These are phyloP conservation scores for Rhodomyrtus tomentosa DNA, from an alignment of 345 rosid genomes.

Conservation along the genomic window DNA sequence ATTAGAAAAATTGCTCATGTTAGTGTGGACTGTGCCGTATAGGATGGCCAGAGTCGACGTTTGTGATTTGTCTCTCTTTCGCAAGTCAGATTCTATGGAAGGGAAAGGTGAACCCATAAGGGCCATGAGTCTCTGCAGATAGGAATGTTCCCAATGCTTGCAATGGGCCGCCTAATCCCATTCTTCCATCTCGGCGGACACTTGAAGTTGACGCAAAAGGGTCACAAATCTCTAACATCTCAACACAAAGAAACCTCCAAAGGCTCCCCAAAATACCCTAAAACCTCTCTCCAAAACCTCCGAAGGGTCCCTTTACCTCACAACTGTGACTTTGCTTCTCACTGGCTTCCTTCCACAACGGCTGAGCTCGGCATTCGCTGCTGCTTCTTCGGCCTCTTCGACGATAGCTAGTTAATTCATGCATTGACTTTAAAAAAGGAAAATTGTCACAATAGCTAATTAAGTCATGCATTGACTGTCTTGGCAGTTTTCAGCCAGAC, in stretches of 20 bases:
- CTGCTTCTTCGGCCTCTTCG: constrained; percentile 10
- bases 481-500: neutral
- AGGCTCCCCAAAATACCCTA: neutral
- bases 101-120: neutral
- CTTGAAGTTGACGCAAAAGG: neutral
- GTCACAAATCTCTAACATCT: constrained; percentile 7
- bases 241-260: constrained; percentile 6
- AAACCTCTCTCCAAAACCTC: neutral
- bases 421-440: too few relatives aligned
- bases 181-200: neutral
- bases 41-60: too few relatives aligned
- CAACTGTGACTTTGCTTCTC: constrained; percentile 15
- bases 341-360: constrained; percentile 20
- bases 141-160: constrained; percentile 10
- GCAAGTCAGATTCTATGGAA: neutral
- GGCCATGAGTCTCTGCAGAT: neutral
- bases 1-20: too few relatives aligned
- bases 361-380: constrained; percentile 1
- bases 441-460: too few relatives aligned
- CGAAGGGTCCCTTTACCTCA: neutral
- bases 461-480: neutral
- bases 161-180: constrained; percentile 9
- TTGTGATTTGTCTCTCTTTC: neutral
- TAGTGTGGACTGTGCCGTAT: too few relatives aligned
- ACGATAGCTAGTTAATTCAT: neutral